Evolutionary conservation across 257 asterid species (phyloP).

Genomic region (Datura wrightii): DNA sequence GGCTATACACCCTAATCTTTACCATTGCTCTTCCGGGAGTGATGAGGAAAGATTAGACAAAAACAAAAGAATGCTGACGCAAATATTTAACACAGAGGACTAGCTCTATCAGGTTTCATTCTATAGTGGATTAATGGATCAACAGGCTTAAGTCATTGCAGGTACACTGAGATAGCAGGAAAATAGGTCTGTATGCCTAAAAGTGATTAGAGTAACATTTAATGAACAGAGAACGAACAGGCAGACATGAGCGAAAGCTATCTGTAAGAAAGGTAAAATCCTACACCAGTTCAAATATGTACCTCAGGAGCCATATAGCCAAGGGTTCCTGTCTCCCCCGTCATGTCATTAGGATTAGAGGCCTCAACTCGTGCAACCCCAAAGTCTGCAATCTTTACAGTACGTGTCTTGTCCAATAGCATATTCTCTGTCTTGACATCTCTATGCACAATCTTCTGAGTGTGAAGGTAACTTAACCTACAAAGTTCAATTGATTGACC

Average conservation of each 20-base stretch:
- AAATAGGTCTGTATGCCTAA: not conserved
- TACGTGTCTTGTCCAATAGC: conserved; percentile 77
- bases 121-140: not conserved
- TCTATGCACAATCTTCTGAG: conserved; percentile 83
- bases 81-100: not conserved
- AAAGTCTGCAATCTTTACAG: conserved; percentile 82
- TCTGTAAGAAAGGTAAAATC: not conserved
- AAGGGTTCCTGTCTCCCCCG: conserved; percentile 89
- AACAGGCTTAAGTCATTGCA: not conserved
- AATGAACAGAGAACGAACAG: not conserved
- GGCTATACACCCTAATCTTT: not conserved
- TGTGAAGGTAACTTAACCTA: conserved; percentile 86
- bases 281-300: conserved; percentile 23
- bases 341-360: conserved; percentile 88
- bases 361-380: conserved; percentile 96
- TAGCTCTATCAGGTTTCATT: not conserved
- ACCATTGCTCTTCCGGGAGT: not conserved
- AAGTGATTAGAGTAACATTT: not conserved
- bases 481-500: conserved; percentile 32
- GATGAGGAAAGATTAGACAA: not conserved
- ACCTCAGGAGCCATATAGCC: conserved; percentile 99
- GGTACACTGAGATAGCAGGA: not conserved
- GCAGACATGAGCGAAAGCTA: not conserved
- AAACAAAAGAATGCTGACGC: not conserved
- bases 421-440: conserved; percentile 89